Conservation (phyloP, 495 filamentous ascomycete genomes). For the Jackrogersella multiformis region DNA sequence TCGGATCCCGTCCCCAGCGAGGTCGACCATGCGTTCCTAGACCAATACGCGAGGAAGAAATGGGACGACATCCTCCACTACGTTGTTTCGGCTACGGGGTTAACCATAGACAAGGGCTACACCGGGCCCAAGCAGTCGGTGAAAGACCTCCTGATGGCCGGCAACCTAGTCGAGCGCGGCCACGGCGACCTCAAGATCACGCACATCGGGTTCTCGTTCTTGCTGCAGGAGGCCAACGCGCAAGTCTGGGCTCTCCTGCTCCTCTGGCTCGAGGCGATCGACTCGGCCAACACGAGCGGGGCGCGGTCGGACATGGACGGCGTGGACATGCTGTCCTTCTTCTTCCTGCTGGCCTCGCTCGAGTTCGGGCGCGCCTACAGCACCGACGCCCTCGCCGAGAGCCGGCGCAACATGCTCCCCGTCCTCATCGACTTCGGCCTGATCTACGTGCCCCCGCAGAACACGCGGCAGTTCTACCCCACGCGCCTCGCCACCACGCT, state of each 20-base stretch:
- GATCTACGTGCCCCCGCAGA: constrained; percentile 71
- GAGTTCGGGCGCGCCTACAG: constrained; percentile 91
- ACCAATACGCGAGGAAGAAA: constrained; percentile 83
- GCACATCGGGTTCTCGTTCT: constrained; percentile 89
- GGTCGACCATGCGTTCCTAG: constrained; percentile 75
- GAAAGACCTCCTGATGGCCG: constrained; percentile 78
- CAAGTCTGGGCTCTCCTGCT: constrained; percentile 96
- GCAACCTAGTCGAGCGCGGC: constrained; percentile 76
- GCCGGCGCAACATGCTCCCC: constrained; percentile 85
- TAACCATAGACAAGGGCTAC: constrained; percentile 46
- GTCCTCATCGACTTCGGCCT: constrained; percentile 91
- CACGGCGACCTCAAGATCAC: constrained; percentile 74
- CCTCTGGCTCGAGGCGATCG: constrained; percentile 88
- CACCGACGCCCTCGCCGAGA: constrained; percentile 77
- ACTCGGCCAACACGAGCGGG: constrained; percentile 51
- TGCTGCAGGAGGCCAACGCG: constrained; percentile 92
- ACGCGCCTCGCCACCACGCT: constrained; percentile 95
- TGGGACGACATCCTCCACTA: constrained; percentile 97
- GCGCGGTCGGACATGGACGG: constrained; percentile 75
- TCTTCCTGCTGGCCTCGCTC: constrained; percentile 93
- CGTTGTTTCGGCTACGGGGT: constrained; percentile 73
- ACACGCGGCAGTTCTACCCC: constrained; percentile 81
- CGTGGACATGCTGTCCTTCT: constrained; percentile 92
- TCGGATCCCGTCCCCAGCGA: constrained; percentile 63
- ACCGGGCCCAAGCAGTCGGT: constrained; percentile 77